Evolutionary conservation across 257 asterid genomes (phyloP).

Genomic region (Fraxinus pennsylvanica): DNA sequence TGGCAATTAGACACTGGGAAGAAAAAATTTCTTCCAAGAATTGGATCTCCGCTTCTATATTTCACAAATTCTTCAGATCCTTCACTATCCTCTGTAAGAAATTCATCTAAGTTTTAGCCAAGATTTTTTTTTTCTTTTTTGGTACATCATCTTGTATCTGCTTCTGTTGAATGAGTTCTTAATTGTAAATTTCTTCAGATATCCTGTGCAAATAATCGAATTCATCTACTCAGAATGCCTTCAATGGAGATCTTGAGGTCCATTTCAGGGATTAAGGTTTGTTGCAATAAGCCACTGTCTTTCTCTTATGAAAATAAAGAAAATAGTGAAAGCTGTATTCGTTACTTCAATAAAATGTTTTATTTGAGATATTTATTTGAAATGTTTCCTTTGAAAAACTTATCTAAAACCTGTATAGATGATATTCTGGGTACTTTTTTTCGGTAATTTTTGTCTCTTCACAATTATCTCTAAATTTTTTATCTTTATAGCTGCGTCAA

Average conservation of each 20-base stretch:
- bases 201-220: slow-evolving; percentile 86
- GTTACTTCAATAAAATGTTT: not conserved
- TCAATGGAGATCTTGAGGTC: slow-evolving; percentile 75
- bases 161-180: slow-evolving; percentile 26
- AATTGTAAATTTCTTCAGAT: slow-evolving; percentile 61
- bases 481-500: not conserved
- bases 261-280: slow-evolving; percentile 90
- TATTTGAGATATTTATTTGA: slow-evolving; percentile 1
- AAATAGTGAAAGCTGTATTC: slow-evolving; percentile 3
- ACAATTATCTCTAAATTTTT: not conserved
- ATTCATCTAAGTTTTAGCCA: slow-evolving; percentile 11
- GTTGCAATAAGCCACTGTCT: slow-evolving; percentile 21
- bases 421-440: not conserved
- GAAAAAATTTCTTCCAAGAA: slow-evolving; percentile 79
- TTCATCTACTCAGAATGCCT: slow-evolving; percentile 81
- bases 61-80: slow-evolving; percentile 76
- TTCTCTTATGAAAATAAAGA: slow-evolving; percentile 11
- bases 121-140: not conserved
- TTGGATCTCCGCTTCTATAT: slow-evolving; percentile 77
- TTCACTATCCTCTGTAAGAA: slow-evolving; percentile 73
- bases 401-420: not conserved
- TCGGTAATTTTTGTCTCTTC: not conserved
- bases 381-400: not conserved
- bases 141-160: slow-evolving; percentile 1
- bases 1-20: slow-evolving; percentile 98